Evolutionary conservation across 306 rosid species (phyloP).

Genomic region (Cyclanthera cordifolia): DNA sequence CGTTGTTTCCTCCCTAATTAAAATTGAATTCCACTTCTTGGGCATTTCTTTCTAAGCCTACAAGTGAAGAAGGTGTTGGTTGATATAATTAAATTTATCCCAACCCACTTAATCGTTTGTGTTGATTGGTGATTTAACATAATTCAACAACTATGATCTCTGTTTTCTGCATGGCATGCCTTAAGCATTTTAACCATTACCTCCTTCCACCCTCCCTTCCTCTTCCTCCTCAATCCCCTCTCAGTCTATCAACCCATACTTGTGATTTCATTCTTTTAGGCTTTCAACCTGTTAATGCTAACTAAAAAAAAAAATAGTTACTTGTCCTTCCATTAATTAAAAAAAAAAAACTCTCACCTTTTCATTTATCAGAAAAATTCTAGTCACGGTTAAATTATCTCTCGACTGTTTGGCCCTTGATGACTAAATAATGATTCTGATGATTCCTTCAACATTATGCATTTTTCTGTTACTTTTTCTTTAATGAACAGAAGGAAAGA

Average conservation of each 20-base stretch:
- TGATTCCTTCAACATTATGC: background rate
- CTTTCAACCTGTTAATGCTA: background rate
- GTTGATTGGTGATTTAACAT: too few relatives aligned
- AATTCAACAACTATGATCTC: background rate
- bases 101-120: too few relatives aligned
- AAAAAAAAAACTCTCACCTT: too few relatives aligned
- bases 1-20: too few relatives aligned
- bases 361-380: background rate
- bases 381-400: background rate
- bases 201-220: too few relatives aligned
- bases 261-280: background rate
- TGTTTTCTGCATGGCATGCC: background rate
- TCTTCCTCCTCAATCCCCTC: background rate
- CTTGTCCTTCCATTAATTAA: background rate
- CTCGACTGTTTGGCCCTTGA: background rate
- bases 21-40: too few relatives aligned
- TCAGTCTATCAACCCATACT: too few relatives aligned
- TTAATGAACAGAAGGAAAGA: too few relatives aligned
- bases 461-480: background rate
- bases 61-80: too few relatives aligned
- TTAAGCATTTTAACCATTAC: background rate
- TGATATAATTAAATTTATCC: too few relatives aligned
- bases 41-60: too few relatives aligned
- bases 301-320: background rate
- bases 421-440: background rate